These are phyloP conservation scores for Coemansia reversa DNA, from an alignment of 192 early-diverging fungal genomes.

Conservation along the genomic window DNA sequence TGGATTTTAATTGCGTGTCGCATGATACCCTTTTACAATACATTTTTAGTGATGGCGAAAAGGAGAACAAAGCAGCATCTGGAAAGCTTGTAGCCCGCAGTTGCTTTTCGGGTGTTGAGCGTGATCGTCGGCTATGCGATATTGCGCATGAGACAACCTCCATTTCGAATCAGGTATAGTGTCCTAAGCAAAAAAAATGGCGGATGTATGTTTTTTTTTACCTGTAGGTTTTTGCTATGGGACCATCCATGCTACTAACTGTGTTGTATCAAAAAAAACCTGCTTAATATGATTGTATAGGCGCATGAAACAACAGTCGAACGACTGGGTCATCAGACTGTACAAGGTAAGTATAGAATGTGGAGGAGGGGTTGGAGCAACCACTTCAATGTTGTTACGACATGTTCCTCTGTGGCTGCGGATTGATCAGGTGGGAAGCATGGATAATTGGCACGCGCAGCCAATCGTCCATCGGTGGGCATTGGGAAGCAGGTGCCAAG, in stretches of 20 bases:
- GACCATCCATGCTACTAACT: not conserved
- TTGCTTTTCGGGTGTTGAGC: slow-evolving; percentile 21
- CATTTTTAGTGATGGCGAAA: slow-evolving; percentile 10
- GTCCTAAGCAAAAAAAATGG: too few species aligned
- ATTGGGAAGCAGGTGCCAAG: too few species aligned
- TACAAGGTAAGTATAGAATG: slow-evolving; percentile 28
- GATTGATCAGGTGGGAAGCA: too few species aligned
- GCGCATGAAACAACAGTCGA: slow-evolving; percentile 13
- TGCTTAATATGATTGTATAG: not conserved
- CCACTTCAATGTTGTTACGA: slow-evolving; percentile 8
- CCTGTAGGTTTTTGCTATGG: too few species aligned
- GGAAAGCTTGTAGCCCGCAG: slow-evolving; percentile 35
- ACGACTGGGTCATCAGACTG: slow-evolving; percentile 16
- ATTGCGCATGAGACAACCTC: slow-evolving; percentile 13
- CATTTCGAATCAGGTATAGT: slow-evolving; percentile 18
- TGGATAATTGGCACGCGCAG: not conserved
- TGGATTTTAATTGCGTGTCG: slow-evolving; percentile 1
- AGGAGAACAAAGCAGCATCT: slow-evolving; percentile 9
- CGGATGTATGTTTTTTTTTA: too few species aligned
- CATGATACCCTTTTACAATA: not conserved
- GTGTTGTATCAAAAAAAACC: not conserved
- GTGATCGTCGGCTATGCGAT: slow-evolving; percentile 17
- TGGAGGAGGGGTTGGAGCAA: too few species aligned
- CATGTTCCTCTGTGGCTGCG: too few species aligned
- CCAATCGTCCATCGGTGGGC: not conserved